Evolutionary conservation across 2,329 filamentous ascomycete species (phyloP), one percentile per base, ranked within the genome.

Genomic region (Stagonosporopsis rhizophila): DNA sequence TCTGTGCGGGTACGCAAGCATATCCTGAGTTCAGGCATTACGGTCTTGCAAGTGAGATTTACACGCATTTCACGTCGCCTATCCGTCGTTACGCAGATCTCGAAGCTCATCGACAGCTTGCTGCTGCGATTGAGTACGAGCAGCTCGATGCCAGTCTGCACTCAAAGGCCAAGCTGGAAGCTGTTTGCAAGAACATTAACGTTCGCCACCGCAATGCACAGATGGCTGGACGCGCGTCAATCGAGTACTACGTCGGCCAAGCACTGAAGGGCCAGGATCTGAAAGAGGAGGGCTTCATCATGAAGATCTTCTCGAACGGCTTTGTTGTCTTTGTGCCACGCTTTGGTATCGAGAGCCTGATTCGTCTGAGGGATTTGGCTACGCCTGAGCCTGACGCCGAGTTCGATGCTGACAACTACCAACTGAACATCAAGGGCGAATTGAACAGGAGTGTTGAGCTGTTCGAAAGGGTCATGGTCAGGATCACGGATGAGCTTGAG

Each of bases 41-140:
- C 77, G 95, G 95, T 65, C 87, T 99, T 32, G 96, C 96, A 0
- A 92, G 90, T 3, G 91, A 96, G 70, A 99, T 99, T 74, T 99
- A 99, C 81, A 99, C 95, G 2, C 95, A 99, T 77, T 99, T 99
- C 79, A 99, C 95, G 0, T 96, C 91, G 3, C 96, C 95, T 3
- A 99, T 99, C 74, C 90, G 95, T 56, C 91, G 96, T 27, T 99
- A 99, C 75, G 94, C 94, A n/a, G 95, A 99, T 80, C 85, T 99
- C 2, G 87, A 96, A 52, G 94, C 92, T 5, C 94, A 99, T 77
- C 85, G 94, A 14, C 95, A 99, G 80, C 88, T 99, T 48, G 94
- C 95, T 0, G 94, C 95, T 9, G 93, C 95, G 27, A 98, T 99
- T 71, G 91, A 89, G 56, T 98, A 98, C 80, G 93, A 93, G 79